Evolutionary conservation across 352 stramenopile genomes (phyloP).

Genomic region (Phytophthora nicotianae): DNA sequence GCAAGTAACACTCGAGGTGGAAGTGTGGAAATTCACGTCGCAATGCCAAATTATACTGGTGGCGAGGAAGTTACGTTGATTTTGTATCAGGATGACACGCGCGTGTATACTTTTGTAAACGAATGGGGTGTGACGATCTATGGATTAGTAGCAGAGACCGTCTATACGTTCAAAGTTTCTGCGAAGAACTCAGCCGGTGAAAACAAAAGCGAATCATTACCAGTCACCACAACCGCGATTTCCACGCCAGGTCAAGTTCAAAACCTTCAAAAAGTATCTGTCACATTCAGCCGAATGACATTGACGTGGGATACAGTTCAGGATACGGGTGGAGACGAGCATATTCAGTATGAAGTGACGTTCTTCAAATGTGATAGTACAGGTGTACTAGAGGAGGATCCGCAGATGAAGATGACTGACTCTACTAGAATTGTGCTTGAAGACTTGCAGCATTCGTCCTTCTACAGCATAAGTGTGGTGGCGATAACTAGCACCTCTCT

Average conservation of each 20-base stretch:
- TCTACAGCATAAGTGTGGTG: slow-evolving; percentile 40
- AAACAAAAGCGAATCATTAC: slow-evolving; percentile 24
- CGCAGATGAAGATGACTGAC: slow-evolving; percentile 5
- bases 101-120: slow-evolving; percentile 32
- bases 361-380: slow-evolving; percentile 42
- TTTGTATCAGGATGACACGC: slow-evolving; percentile 32
- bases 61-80: slow-evolving; percentile 41
- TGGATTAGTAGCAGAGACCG: slow-evolving; percentile 37
- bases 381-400: slow-evolving; percentile 8
- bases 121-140: slow-evolving; percentile 36
- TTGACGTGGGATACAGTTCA: slow-evolving; percentile 44
- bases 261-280: slow-evolving; percentile 26
- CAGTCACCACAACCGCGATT: slow-evolving; percentile 39
- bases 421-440: slow-evolving; percentile 24
- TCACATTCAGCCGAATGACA: slow-evolving; percentile 42
- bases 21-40: slow-evolving; percentile 24
- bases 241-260: slow-evolving; percentile 41
- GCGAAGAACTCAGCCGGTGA: slow-evolving; percentile 45
- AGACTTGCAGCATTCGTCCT: slow-evolving; percentile 37
- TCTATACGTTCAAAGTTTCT: slow-evolving; percentile 46
- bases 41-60: slow-evolving; percentile 40
- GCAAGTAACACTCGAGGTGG: slow-evolving; percentile 33
- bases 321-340: slow-evolving; percentile 50
- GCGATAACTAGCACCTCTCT: slow-evolving; percentile 47
- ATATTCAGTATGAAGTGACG: slow-evolving; percentile 49